These are phyloP conservation scores for Pulveroboletus sp. DNA, from an alignment of 768 basidiomycete genomes.

Conservation along the genomic window DNA sequence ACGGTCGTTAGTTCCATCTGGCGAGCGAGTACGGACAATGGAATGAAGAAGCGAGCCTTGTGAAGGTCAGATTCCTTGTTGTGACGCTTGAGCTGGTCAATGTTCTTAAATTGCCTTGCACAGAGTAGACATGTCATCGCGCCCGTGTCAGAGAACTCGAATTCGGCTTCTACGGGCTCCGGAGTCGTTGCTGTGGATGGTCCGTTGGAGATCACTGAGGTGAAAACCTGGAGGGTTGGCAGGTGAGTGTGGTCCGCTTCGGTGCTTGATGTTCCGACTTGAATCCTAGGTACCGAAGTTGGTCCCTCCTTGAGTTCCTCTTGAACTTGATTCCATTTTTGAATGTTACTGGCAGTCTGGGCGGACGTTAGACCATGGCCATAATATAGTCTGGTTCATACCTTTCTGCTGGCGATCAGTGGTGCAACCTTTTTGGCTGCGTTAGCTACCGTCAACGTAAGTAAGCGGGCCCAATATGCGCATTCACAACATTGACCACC, in stretches of 20 bases:
- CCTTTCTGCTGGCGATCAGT: constrained; percentile 83
- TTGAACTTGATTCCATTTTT: constrained; percentile 96
- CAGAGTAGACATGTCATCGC: constrained; percentile 86
- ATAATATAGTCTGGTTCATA: constrained; percentile 22
- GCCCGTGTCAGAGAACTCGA: constrained; percentile 76
- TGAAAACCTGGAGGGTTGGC: constrained; percentile 6
- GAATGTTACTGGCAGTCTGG: constrained; percentile 86
- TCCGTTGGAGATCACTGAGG: constrained; percentile 11
- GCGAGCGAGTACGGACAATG: constrained; percentile 21
- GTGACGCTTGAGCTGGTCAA: constrained; percentile 84
- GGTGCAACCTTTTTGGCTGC: constrained; percentile 74
- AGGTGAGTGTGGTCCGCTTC: constrained; percentile 4
- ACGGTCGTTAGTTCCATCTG: constrained; percentile 30
- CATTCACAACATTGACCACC: constrained; percentile 11
- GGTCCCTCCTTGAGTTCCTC: constrained; percentile 66
- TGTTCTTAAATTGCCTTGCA: constrained; percentile 84
- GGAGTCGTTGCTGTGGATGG: constrained; percentile 34
- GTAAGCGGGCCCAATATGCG: background rate
- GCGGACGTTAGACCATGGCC: constrained; percentile 2
- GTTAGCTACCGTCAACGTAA: constrained; percentile 31
- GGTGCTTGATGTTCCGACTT: constrained; percentile 3
- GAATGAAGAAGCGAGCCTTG: constrained; percentile 64
- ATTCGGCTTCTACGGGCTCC: constrained; percentile 52
- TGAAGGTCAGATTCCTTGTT: constrained; percentile 93
- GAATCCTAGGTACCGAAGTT: constrained; percentile 22